These are phyloP conservation scores for Phytopythium mirpurense DNA, from an alignment of 352 stramenopile species.

Conservation along the genomic window DNA sequence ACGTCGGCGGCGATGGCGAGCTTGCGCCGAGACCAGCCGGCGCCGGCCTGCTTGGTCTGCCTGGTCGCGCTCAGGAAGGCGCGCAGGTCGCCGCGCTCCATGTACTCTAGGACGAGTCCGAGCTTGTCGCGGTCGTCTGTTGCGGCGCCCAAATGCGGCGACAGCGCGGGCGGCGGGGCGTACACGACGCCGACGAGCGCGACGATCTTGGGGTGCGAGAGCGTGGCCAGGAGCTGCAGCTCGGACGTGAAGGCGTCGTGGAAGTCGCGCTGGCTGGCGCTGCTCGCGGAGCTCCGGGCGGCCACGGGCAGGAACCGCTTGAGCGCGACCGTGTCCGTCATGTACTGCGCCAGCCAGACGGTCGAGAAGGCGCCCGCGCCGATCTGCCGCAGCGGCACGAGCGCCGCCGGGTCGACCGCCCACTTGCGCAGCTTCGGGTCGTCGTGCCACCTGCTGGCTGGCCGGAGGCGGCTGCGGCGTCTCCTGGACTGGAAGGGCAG, in stretches of 20 bases:
- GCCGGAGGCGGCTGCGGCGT: neutral
- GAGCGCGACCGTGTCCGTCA: slow-evolving; percentile 36
- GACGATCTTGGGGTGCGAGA: slow-evolving; percentile 77
- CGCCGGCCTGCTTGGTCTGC: slow-evolving; percentile 18
- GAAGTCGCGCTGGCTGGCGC: slow-evolving; percentile 16
- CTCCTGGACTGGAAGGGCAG: neutral
- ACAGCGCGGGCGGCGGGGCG: slow-evolving; percentile 16
- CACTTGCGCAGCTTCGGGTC: slow-evolving; percentile 51
- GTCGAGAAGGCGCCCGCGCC: slow-evolving; percentile 35
- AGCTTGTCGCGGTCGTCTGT: slow-evolving; percentile 22
- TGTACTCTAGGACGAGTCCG: slow-evolving; percentile 69
- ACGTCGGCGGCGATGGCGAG: slow-evolving; percentile 56
- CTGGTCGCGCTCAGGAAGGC: slow-evolving; percentile 36
- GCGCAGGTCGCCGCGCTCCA: slow-evolving; percentile 59
- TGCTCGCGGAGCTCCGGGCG: neutral
- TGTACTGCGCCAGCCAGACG: slow-evolving; percentile 47
- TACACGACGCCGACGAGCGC: slow-evolving; percentile 77
- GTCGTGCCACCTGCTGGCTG: slow-evolving; percentile 16
- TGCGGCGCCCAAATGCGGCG: neutral
- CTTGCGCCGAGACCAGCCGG: slow-evolving; percentile 45
- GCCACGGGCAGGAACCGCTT: slow-evolving; percentile 35
- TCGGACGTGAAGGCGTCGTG: slow-evolving; percentile 52
- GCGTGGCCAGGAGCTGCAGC: slow-evolving; percentile 51
- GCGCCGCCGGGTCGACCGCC: slow-evolving; percentile 34
- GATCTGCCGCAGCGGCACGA: slow-evolving; percentile 28